These are phyloP conservation scores for Suillus americanus DNA, from an alignment of 768 basidiomycete genomes.

Conservation along the genomic window DNA sequence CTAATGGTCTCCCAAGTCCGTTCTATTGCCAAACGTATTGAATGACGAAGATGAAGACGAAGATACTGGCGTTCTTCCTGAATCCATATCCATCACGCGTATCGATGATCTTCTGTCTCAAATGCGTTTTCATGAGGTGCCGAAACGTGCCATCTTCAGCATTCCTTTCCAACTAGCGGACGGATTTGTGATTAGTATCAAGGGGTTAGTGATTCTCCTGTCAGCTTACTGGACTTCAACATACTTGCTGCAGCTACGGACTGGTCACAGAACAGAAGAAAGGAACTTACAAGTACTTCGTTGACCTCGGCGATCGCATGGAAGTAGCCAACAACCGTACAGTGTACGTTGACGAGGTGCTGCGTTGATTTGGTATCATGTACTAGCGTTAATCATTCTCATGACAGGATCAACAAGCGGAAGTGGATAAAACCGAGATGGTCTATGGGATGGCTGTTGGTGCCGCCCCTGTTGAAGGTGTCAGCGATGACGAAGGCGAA, in stretches of 20 bases:
- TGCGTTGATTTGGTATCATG: background rate
- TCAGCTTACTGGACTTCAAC: conserved; percentile 10
- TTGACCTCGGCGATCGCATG: conserved; percentile 74
- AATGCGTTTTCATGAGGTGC: conserved; percentile 79
- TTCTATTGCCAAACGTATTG: conserved; percentile 54
- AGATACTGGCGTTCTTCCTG: conserved; percentile 55
- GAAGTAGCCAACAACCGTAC: conserved; percentile 73
- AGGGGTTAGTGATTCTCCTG: conserved; percentile 54
- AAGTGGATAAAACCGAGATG: conserved; percentile 26
- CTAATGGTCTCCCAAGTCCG: conserved; percentile 41
- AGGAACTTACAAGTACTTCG: conserved; percentile 79
- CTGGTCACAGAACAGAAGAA: conserved; percentile 87
- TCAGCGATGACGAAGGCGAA: conserved; percentile 36
- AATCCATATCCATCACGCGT: conserved; percentile 73
- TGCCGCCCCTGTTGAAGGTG: conserved; percentile 29
- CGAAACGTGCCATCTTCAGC: conserved; percentile 81
- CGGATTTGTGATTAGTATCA: conserved; percentile 74
- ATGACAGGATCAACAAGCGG: conserved; percentile 27
- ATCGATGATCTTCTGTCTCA: conserved; percentile 76
- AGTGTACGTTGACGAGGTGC: conserved; percentile 71
- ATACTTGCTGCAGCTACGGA: conserved; percentile 61
- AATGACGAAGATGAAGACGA: conserved; percentile 47
- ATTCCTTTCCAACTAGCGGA: conserved; percentile 79
- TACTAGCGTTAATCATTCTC: conserved; percentile 7
- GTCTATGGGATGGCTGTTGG: conserved; percentile 38